These are phyloP conservation scores for Bipolaris oryzae DNA, from an alignment of 2,329 filamentous ascomycete genomes.

Conservation along the genomic window DNA sequence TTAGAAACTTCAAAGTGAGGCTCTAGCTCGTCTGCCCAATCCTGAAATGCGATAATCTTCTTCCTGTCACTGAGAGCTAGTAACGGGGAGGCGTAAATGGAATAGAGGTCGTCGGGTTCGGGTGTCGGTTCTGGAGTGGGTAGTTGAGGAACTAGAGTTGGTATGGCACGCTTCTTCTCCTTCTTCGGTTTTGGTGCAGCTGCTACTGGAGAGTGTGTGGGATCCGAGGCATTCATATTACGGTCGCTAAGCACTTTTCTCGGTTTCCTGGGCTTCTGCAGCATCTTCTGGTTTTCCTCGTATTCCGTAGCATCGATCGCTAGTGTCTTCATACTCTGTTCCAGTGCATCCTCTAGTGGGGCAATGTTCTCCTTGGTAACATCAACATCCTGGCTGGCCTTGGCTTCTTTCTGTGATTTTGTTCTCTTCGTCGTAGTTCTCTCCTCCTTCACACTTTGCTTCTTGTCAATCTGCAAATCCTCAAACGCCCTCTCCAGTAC, in stretches of 20 bases:
- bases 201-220: background rate
- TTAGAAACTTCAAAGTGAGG: slow-evolving; percentile 60
- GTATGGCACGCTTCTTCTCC: slow-evolving; percentile 9
- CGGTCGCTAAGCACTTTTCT: slow-evolving; percentile 15
- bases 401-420: slow-evolving; percentile 12
- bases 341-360: slow-evolving; percentile 8
- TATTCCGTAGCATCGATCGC: slow-evolving; percentile 4
- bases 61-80: slow-evolving; percentile 38
- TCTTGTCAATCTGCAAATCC: slow-evolving; percentile 13
- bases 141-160: slow-evolving; percentile 3
- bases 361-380: slow-evolving; percentile 11
- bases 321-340: slow-evolving; percentile 10
- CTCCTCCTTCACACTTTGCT: slow-evolving; percentile 8
- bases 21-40: slow-evolving; percentile 52
- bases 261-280: slow-evolving; percentile 13
- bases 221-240: slow-evolving; percentile 19
- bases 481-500: slow-evolving; percentile 12
- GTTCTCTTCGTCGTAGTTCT: slow-evolving; percentile 5
- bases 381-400: background rate
- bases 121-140: slow-evolving; percentile 31
- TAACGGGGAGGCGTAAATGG: slow-evolving; percentile 33
- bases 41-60: slow-evolving; percentile 43
- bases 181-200: slow-evolving; percentile 3
- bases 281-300: background rate
- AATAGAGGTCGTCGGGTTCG: slow-evolving; percentile 34